Conservation (phyloP, 2,329 filamentous ascomycete species). For the Bipolaris bicolor region DNA sequence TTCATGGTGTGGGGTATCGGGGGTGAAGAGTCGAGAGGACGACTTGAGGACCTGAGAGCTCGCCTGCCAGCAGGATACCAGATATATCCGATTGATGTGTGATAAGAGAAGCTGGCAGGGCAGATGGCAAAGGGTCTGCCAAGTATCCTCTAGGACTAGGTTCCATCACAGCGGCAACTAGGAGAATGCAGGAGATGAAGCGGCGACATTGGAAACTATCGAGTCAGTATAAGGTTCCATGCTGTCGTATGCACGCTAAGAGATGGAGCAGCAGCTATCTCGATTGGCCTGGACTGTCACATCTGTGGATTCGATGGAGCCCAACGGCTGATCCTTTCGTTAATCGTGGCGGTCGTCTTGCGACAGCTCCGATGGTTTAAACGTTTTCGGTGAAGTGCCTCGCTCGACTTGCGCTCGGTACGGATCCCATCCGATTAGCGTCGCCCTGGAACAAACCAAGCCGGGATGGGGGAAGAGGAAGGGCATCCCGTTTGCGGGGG, state of each 20-base stretch:
- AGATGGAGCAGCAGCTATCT: not conserved
- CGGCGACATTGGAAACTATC: constrained; percentile 16
- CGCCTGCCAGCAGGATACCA: constrained; percentile 2
- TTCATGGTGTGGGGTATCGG: constrained; percentile 18
- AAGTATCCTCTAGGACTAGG: constrained; percentile 19
- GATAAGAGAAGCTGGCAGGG: not conserved
- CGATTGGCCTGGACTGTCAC: constrained; percentile 8
- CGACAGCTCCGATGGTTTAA: not conserved
- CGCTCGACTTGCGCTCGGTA: constrained; percentile 18
- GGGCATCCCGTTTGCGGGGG: constrained; percentile 11
- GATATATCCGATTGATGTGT: constrained; percentile 2
- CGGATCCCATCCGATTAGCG: constrained; percentile 7
- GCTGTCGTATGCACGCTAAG: not conserved
- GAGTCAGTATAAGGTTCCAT: constrained; percentile 30
- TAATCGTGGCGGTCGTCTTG: constrained; percentile 1
- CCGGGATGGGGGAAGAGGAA: not conserved
- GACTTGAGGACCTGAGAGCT: constrained; percentile 1
- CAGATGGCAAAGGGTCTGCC: constrained; percentile 1
- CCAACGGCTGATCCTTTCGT: constrained; percentile 13
- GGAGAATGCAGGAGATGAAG: constrained; percentile 24
- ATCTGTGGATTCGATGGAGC: constrained; percentile 4
- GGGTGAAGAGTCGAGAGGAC: not conserved
- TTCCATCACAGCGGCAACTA: constrained; percentile 20
- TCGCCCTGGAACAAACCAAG: constrained; percentile 5
- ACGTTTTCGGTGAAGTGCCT: not conserved